Evolutionary conservation across 768 basidiomycete genomes (phyloP).

Genomic region (Psilocybe azurescens): DNA sequence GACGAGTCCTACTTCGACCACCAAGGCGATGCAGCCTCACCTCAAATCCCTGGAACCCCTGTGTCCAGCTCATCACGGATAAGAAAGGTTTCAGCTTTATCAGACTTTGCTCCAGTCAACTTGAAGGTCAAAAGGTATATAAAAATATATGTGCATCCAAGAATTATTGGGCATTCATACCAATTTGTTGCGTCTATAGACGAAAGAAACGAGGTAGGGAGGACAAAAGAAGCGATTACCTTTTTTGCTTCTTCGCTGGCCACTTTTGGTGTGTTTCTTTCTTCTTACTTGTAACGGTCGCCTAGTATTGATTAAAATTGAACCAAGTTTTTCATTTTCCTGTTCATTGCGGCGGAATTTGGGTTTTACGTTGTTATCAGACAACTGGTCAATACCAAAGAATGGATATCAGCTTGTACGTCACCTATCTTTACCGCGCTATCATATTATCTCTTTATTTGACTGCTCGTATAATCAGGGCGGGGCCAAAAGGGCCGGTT

Average conservation of each 20-base stretch:
- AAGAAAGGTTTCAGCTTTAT: slow-evolving; percentile 81
- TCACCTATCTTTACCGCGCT: not conserved
- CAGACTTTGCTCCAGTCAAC: slow-evolving; percentile 92
- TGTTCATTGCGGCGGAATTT: slow-evolving; percentile 86
- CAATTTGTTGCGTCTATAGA: not conserved
- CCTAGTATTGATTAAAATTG: not conserved
- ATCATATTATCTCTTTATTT: not conserved
- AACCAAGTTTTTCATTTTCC: slow-evolving; percentile 77
- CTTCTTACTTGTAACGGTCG: not conserved
- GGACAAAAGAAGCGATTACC: slow-evolving; percentile 68
- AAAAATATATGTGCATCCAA: not conserved
- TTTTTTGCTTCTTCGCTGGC: slow-evolving; percentile 86
- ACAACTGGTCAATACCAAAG: slow-evolving; percentile 93
- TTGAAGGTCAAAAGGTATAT: slow-evolving; percentile 75
- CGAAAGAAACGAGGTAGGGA: slow-evolving; percentile 41
- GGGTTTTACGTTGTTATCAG: slow-evolving; percentile 85
- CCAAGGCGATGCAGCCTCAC: slow-evolving; percentile 36
- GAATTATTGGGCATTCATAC: not conserved
- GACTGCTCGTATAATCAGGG: slow-evolving; percentile 56
- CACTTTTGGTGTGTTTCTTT: slow-evolving; percentile 66
- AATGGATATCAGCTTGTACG: slow-evolving; percentile 89
- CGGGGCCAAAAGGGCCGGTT: slow-evolving; percentile 83
- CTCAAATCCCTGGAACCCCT: slow-evolving; percentile 46
- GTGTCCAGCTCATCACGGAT: slow-evolving; percentile 49
- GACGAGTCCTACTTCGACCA: slow-evolving; percentile 56